These are phyloP conservation scores for Candida krabiensis DNA, from an alignment of 805 yeast species.

Conservation along the genomic window DNA sequence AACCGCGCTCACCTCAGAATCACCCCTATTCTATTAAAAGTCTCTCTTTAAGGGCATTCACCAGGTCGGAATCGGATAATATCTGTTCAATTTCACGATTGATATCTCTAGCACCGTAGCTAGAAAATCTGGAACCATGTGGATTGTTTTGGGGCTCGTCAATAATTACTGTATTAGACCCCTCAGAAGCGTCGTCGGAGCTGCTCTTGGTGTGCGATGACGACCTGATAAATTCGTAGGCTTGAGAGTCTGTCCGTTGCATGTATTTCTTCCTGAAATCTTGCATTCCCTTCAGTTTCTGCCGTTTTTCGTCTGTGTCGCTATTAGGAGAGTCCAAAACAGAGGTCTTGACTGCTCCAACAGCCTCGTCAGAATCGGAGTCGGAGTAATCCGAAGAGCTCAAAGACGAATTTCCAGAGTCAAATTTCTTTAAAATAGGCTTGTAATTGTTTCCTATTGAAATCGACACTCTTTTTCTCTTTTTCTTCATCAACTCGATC, in stretches of 20 bases:
- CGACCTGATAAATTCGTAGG: conserved; percentile 28
- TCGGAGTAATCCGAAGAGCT: conserved; percentile 20
- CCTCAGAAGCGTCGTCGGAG: conserved; percentile 13
- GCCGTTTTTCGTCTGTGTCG: conserved; percentile 4
- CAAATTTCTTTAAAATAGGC: conserved; percentile 21
- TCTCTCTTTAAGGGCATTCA: not conserved
- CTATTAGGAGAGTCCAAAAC: not conserved
- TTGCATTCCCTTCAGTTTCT: conserved; percentile 3
- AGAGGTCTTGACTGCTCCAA: not conserved
- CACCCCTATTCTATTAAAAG: too few relatives aligned
- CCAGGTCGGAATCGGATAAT: not conserved
- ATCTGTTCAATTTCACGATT: not conserved
- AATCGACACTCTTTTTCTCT: conserved; percentile 31
- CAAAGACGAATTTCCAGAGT: conserved; percentile 8
- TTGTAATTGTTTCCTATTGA: conserved; percentile 21
- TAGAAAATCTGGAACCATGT: too few relatives aligned
- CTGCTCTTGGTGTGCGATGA: conserved; percentile 2
- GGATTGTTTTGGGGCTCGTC: conserved; percentile 10
- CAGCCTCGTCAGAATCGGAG: conserved; percentile 15
- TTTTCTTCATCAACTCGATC: conserved; percentile 34
- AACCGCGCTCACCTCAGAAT: too few relatives aligned
- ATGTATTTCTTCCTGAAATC: conserved; percentile 16
- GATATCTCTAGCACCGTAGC: not conserved
- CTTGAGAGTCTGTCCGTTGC: conserved; percentile 32
- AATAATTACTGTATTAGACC: conserved; percentile 13